Evolutionary conservation across 1,284 basidiomycete species (phyloP), one percentile per base, ranked within the genome.

Genomic region (Papiliotrema nemorosa): DNA sequence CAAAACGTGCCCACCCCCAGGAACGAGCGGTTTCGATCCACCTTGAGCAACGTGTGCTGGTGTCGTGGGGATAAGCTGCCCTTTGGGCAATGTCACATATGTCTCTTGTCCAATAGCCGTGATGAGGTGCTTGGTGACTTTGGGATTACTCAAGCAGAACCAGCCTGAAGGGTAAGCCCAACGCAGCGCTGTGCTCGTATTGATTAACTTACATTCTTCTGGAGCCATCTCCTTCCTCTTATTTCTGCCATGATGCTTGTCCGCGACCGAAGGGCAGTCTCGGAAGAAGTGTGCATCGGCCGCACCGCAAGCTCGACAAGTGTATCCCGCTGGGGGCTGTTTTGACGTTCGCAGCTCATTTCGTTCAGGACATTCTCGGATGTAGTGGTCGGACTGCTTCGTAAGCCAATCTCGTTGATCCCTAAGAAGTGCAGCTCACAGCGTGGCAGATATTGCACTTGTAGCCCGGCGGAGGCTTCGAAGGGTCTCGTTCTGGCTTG

Each of bases 91-190:
- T 0, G 93, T 93, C 40, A 96, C 76, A 75, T 97, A 97, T 61
- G 88, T 90, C 72, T 97, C 93, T 2, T 80, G 75, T 16, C 92
- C 93, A 64, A 97, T 94, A 0, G 87, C 85, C 24, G 91, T 88
- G 55, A 97, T 92, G 51, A 97, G 83, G 63, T 97, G 90, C 76
- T 97, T 97, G 44, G 88, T 91, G 26, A 67, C 79, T 62, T 83
- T 86, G 1, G 92, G 92, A 68, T 96, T 96, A 43, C 89, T 92
- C 49, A 97, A 69, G 70, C 92, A 97, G 78, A 96, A 96, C 91
- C 92, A 96, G 72, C 92, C 93, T 75, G n/a, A n/a, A n/a, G n/a
- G n/a, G n/a, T n/a, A n/a, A n/a, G n/a, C n/a, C n/a, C n/a, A n/a
- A n/a, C n/a, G n/a, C n/a, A n/a, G n/a, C n/a, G n/a, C n/a, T n/a